phyloP scores from a whole-genome alignment of 75 land plant species.

The Pinus albicaulis region DNA sequence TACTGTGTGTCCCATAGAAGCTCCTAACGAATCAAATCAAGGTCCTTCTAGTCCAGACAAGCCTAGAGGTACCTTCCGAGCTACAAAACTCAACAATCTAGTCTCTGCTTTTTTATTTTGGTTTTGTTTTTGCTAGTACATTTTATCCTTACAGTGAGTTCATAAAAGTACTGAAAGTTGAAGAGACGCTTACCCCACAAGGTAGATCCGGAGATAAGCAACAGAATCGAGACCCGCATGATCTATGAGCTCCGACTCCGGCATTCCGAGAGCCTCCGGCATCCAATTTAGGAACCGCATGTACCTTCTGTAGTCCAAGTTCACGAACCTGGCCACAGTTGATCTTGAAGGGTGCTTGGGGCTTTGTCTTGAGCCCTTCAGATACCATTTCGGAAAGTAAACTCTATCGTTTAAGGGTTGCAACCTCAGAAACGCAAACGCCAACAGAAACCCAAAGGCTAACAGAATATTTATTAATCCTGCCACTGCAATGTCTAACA shows the following conservation, averaged over 20 bases:
- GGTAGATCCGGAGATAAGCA: constrained; percentile 40
- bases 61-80: too few relatives aligned
- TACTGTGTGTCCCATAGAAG: too few relatives aligned
- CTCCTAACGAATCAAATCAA: too few relatives aligned
- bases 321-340: constrained; percentile 45
- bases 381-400: constrained; percentile 87
- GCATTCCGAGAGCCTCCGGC: constrained; percentile 40
- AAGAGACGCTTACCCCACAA: constrained; percentile 38
- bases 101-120: too few relatives aligned
- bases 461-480: constrained; percentile 60
- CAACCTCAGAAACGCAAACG: constrained; percentile 58
- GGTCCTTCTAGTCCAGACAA: too few relatives aligned
- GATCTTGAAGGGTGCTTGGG: constrained; percentile 18
- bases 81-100: too few relatives aligned
- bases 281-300: constrained; percentile 49
- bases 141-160: too few relatives aligned
- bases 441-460: constrained; percentile 53
- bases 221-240: constrained; percentile 63
- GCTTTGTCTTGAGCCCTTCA: constrained; percentile 44
- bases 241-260: constrained; percentile 49
- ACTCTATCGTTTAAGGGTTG: constrained; percentile 80
- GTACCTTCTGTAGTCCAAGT: constrained; percentile 48
- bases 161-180: not conserved
- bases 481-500: constrained; percentile 51
- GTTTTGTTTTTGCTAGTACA: too few relatives aligned